phyloP scores from a whole-genome alignment of 2,329 filamentous ascomycete genomes.

The Atkinsonella hypoxylon region DNA sequence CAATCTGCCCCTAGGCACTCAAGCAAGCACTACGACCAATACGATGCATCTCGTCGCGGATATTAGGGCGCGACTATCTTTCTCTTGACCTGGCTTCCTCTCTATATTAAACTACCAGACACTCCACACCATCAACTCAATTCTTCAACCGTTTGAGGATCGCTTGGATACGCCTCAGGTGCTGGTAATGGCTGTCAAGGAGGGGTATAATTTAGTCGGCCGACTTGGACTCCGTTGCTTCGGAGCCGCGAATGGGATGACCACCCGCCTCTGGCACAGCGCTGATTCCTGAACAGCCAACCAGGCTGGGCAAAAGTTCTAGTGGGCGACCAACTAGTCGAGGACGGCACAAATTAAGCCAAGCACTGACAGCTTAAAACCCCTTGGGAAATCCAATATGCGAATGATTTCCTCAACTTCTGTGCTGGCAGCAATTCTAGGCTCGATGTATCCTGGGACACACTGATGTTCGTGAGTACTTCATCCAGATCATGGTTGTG shows the following conservation, averaged over 20 bases:
- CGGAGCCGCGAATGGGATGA: neutral
- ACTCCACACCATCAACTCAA: neutral
- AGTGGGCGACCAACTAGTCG: neutral
- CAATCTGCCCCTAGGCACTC: too few species aligned
- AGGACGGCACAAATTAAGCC: neutral
- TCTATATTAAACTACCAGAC: neutral
- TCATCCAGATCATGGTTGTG: neutral
- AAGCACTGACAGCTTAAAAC: too few species aligned
- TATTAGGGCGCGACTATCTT: neutral
- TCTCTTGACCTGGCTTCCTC: neutral
- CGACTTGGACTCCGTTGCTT: neutral
- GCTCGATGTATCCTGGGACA: too few species aligned
- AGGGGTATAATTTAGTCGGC: neutral
- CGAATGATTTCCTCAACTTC: too few species aligned
- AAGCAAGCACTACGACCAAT: neutral
- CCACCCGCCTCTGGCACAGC: too few species aligned
- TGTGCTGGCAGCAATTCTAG: too few species aligned
- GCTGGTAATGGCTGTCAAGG: too few species aligned
- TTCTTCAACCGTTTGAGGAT: neutral
- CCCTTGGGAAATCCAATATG: too few species aligned
- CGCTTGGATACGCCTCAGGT: neutral
- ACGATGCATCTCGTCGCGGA: neutral
- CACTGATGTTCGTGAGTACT: neutral
- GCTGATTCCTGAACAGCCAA: neutral
- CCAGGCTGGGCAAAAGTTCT: too few species aligned